Conservation (phyloP, 192 early-diverging fungal species). For the Rhizoclosmatium globosum region DNA sequence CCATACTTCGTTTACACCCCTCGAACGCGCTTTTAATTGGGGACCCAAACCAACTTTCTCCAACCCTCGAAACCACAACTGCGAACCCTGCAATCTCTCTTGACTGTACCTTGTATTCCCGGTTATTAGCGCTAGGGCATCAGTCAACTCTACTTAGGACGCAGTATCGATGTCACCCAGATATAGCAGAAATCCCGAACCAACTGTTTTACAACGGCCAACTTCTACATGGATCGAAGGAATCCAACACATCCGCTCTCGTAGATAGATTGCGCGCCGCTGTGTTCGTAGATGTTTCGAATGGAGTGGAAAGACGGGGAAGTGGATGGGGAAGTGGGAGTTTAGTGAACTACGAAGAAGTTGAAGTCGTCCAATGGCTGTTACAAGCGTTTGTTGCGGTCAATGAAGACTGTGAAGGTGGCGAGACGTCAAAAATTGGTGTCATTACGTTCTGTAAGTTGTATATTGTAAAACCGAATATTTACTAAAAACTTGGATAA, state of each 20-base stretch:
- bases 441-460: constrained; percentile 76
- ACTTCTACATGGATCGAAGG: constrained; percentile 56
- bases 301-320: constrained; percentile 52
- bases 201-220: constrained; percentile 65
- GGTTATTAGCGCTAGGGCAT: constrained; percentile 63
- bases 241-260: constrained; percentile 47
- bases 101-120: constrained; percentile 85
- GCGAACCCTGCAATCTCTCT: constrained; percentile 62
- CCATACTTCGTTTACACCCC: constrained; percentile 68
- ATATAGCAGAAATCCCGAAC: constrained; percentile 69
- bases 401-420: constrained; percentile 20
- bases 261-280: constrained; percentile 61
- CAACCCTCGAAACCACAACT: constrained; percentile 65
- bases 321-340: constrained; percentile 59
- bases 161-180: constrained; percentile 79
- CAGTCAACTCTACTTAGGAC: constrained; percentile 71
- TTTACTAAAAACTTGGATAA: too few species aligned
- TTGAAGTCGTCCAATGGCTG: constrained; percentile 49
- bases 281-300: constrained; percentile 63
- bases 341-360: constrained; percentile 64
- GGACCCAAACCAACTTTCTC: constrained; percentile 88
- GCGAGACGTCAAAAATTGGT: constrained; percentile 58
- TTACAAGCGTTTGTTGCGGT: constrained; percentile 54
- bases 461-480: too few species aligned
- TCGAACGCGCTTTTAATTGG: constrained; percentile 80